These are phyloP conservation scores for Mycena capillaripes DNA, from an alignment of 768 basidiomycete species.

Conservation along the genomic window DNA sequence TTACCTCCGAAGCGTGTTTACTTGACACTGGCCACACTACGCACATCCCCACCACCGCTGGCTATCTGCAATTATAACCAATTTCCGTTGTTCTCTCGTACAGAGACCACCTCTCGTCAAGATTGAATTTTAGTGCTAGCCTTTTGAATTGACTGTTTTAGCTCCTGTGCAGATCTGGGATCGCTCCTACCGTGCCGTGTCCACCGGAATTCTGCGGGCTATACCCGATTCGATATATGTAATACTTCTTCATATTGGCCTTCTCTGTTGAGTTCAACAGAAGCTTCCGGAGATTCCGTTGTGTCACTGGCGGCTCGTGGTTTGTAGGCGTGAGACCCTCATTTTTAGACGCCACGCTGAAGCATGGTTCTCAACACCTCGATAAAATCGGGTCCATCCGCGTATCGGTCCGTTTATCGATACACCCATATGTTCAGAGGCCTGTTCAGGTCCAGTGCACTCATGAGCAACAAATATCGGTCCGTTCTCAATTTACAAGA, in stretches of 20 bases:
- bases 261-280: conserved; percentile 14
- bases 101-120: conserved; percentile 16
- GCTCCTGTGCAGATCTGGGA: conserved; percentile 35
- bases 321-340: conserved; percentile 23
- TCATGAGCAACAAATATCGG: background rate
- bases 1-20: conserved; percentile 56
- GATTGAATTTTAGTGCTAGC: conserved; percentile 34
- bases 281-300: conserved; percentile 31
- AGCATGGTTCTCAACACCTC: background rate
- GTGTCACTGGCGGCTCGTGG: conserved; percentile 29
- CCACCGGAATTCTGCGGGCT: conserved; percentile 31
- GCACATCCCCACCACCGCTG: conserved; percentile 43
- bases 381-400: conserved; percentile 1
- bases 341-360: conserved; percentile 25
- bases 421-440: conserved; percentile 21
- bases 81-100: conserved; percentile 38
- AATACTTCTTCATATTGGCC: conserved; percentile 30
- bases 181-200: conserved; percentile 28
- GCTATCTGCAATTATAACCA: conserved; percentile 3
- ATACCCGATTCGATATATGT: conserved; percentile 31
- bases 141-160: conserved; percentile 33
- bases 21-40: conserved; percentile 43
- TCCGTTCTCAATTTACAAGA: conserved; percentile 15
- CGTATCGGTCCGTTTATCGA: conserved; percentile 26
- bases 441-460: background rate